Evolutionary conservation across 1,284 basidiomycete genomes (phyloP), one percentile per base, ranked within the genome.

Genomic region (Pholiota adiposa): DNA sequence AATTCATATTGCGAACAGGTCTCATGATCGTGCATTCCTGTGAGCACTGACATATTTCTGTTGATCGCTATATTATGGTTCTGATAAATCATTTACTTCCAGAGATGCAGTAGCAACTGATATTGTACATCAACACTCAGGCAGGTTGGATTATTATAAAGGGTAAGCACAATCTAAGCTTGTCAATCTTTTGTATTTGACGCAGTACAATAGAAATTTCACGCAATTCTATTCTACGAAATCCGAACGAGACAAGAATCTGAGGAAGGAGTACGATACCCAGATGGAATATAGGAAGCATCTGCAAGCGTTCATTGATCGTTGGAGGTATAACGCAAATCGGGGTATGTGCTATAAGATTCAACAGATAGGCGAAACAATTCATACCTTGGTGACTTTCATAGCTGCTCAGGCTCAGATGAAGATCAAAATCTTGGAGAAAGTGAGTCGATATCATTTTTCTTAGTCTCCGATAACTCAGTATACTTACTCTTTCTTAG

Each of bases 141-240:
- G 87, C 63, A 86, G 97, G 54, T 83, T 99, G 23, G 97, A 99
- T 74, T 98, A 98, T 73, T 94, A 92, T 75, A 93, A 93, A 77
- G 92, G 91, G 90, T 90, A 69, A 51, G 74, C 3, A 33, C 33
- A 33, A 33, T 21, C 21, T 21, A 18, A 12, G 14, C 6, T 52
- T 9, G 1, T 41, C 6, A 31, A n/a, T n/a, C 6, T 19, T 36
- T n/a, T 51, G 46, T 21, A 36, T 23, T 46, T 5, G 53, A 9
- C 56, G 54, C 33, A 51, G 25, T 6, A 12, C 23, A 16, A 36
- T 76, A 97, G 96, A 67, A 98, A 99, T 79, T 99, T 99, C 76
- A 90, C 93, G 1, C 95, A 98, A 72, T 99, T 99, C 84, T 98
- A 99, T 75, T 96, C 97, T 3, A 99, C 97, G 23, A 97, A 98